These are phyloP conservation scores for Monosporascus sp. DNA, from an alignment of 2,329 filamentous ascomycete genomes.

Conservation along the genomic window DNA sequence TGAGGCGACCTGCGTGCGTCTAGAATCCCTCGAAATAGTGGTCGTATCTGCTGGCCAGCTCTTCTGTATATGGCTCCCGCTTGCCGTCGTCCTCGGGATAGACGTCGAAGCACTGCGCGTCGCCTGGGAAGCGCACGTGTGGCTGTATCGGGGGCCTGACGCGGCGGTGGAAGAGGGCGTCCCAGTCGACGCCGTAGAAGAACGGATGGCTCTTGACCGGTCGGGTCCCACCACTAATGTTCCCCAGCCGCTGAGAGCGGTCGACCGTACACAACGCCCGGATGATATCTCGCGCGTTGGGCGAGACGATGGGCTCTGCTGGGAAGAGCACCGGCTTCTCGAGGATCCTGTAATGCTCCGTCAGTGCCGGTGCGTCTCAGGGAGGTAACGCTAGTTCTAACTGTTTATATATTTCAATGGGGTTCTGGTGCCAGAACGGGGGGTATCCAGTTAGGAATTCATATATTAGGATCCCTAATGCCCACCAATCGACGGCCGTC, in stretches of 20 bases:
- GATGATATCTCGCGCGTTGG: slow-evolving; percentile 69
- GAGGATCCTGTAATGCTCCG: slow-evolving; percentile 55
- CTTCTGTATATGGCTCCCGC: slow-evolving; percentile 61
- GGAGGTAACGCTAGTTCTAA: slow-evolving; percentile 27
- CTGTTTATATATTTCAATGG: slow-evolving; percentile 82
- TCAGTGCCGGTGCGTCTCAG: slow-evolving; percentile 9
- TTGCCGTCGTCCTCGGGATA: slow-evolving; percentile 72
- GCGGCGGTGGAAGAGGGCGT: slow-evolving; percentile 60
- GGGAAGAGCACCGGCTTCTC: slow-evolving; percentile 74
- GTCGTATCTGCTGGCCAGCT: slow-evolving; percentile 65
- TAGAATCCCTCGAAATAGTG: slow-evolving; percentile 67
- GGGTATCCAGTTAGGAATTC: slow-evolving; percentile 82
- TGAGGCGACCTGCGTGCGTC: slow-evolving; percentile 4
- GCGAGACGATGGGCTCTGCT: slow-evolving; percentile 56
- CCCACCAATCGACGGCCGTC: slow-evolving; percentile 82
- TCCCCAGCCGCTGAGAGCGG: slow-evolving; percentile 70
- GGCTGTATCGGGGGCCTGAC: slow-evolving; percentile 68
- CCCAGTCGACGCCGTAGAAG: slow-evolving; percentile 69
- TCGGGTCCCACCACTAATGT: slow-evolving; percentile 67
- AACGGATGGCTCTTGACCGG: slow-evolving; percentile 72
- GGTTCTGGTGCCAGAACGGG: slow-evolving; percentile 82
- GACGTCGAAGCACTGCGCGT: slow-evolving; percentile 75
- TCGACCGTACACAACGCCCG: slow-evolving; percentile 72
- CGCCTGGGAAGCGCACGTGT: slow-evolving; percentile 65
- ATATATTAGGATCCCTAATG: slow-evolving; percentile 75